Evolutionary conservation across 495 filamentous ascomycete genomes (phyloP), one percentile per base, ranked within the genome.

Genomic region (Penicillium salamii): DNA sequence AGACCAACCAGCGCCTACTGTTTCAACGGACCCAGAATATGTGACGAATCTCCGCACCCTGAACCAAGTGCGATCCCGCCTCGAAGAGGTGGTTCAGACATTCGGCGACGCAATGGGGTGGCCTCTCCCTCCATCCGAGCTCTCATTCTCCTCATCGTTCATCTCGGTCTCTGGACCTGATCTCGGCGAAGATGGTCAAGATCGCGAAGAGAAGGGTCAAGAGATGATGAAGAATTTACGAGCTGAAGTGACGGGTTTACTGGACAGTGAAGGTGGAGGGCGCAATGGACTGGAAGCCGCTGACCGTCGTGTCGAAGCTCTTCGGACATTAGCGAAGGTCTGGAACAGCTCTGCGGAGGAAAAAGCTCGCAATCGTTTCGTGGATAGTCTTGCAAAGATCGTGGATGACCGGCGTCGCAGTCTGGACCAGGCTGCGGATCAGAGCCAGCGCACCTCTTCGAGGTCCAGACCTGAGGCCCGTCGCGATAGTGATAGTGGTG

Each of bases 261-360:
- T 97, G 20, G 72, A 80, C 9, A 75, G 75, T 17, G 63, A 74
- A 1, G 61, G 65, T 24, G 67, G 66, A 18, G 61, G 66, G 9
- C 58, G 62, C 9, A 69, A 62, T 15, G 69, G 65, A 8, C 69
- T 89, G 15, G 83, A 90, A 45, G 82, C 82, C 19, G 93, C 92
- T 1, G 78, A 78, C 14, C 72, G 72, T 14, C 77, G 89, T 11
- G 81, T 97, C 14, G 81, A 86, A 55, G 79, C 85, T 58, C 69
- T 98, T 20, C 82, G 87, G 50, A 76, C 80, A 37, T 71, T 96
- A 54, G 78, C 80, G 12, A 66, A 67, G 11, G 83, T 97, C n/a
- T 97, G 95, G 89, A 91, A 88, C 59, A 90, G 90, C 1, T 96
- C 95, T 14, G 86, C 88, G 0, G 93, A 97, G 76, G 93, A 96